Evolutionary conservation across 2,329 filamentous ascomycete species (phyloP).

Genomic region (Colletotrichum gigasporum): DNA sequence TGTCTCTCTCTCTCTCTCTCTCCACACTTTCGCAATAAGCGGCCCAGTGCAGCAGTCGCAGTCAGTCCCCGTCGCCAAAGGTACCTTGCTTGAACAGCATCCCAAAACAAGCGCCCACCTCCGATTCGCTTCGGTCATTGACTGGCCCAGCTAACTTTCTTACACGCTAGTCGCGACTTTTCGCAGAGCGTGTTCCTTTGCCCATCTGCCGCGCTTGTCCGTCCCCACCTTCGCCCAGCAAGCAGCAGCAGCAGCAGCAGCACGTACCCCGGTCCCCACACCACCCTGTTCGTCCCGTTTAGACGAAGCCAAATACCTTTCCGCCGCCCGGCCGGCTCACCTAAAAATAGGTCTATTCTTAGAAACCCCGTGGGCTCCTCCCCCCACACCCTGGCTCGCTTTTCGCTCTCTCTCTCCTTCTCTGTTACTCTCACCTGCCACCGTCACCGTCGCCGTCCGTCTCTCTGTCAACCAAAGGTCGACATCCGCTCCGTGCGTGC

Average conservation of each 20-base stretch:
- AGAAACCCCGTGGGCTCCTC: too few species aligned
- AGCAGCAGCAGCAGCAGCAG: too few species aligned
- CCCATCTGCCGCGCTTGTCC: constrained; percentile 10
- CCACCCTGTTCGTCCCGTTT: constrained; percentile 9
- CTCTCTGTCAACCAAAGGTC: too few species aligned
- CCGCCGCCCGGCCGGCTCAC: neutral
- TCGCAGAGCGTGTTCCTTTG: too few species aligned
- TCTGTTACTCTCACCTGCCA: neutral
- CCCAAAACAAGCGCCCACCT: constrained; percentile 7
- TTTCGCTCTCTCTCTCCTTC: neutral
- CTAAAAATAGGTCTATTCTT: constrained; percentile 27
- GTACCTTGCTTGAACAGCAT: too few species aligned
- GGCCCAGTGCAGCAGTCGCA: too few species aligned
- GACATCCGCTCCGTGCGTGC: neutral
- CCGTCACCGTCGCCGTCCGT: neutral
- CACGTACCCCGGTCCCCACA: constrained; percentile 3
- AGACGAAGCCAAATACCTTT: constrained; percentile 3
- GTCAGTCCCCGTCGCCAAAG: too few species aligned
- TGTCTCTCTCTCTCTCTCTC: neutral
- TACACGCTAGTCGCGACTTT: neutral
- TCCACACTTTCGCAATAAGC: too few species aligned
- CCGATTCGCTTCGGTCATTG: neutral
- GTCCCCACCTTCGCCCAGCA: too few species aligned
- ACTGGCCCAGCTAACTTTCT: too few species aligned
- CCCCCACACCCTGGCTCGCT: neutral